These are phyloP conservation scores for Salix caprea DNA, from an alignment of 345 rosid genomes.

Conservation along the genomic window DNA sequence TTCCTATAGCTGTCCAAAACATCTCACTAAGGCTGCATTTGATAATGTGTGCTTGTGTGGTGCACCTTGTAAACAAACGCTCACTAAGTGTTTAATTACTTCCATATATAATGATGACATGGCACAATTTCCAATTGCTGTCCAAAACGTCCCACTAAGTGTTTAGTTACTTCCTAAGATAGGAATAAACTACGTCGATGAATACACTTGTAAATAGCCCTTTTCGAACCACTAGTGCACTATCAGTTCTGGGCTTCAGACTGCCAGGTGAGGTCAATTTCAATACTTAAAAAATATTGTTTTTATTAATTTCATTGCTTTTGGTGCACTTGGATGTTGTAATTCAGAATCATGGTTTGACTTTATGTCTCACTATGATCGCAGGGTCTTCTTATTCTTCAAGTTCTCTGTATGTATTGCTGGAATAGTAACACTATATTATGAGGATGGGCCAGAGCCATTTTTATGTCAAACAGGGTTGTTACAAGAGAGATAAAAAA, in stretches of 20 bases:
- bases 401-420: constrained; percentile 49
- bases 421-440: constrained; percentile 43
- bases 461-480: constrained; percentile 31
- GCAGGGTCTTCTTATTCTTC: constrained; percentile 64
- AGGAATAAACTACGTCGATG: not conserved
- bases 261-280: not conserved
- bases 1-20: not conserved
- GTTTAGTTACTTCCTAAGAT: not conserved
- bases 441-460: constrained; percentile 32
- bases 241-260: not conserved
- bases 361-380: constrained; percentile 60
- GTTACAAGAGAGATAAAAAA: constrained; percentile 20
- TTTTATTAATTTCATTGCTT: constrained; percentile 13
- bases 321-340: constrained; percentile 28
- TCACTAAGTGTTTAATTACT: too few species aligned
- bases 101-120: not conserved
- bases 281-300: not conserved
- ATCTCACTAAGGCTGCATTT: not conserved
- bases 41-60: too few species aligned
- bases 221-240: not conserved
- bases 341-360: constrained; percentile 48
- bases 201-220: not conserved
- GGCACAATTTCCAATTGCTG: not conserved
- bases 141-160: not conserved
- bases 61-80: too few species aligned